Conservation (phyloP, 768 basidiomycete genomes). For the Lactarius akahatsu region DNA sequence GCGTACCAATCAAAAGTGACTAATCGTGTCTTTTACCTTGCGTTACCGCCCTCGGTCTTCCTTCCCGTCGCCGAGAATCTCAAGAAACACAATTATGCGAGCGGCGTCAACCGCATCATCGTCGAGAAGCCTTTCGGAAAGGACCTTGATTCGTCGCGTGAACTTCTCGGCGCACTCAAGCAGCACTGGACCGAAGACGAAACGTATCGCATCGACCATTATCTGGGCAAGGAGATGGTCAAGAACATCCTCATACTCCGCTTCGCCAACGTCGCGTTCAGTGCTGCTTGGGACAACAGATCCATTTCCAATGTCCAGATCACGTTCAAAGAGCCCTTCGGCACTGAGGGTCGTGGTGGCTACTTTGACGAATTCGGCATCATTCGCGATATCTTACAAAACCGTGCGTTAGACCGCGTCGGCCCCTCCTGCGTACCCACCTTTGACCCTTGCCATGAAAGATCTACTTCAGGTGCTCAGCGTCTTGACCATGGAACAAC, state of each 20-base stretch:
- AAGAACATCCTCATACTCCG: slow-evolving; percentile 96
- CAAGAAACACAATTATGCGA: slow-evolving; percentile 76
- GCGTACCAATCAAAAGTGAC: slow-evolving; percentile 58
- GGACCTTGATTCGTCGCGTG: slow-evolving; percentile 80
- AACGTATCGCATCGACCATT: slow-evolving; percentile 99
- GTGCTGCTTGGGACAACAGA: slow-evolving; percentile 92
- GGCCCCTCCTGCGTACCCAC: background rate
- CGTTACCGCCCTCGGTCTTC: slow-evolving; percentile 96
- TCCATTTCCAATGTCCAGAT: slow-evolving; percentile 97
- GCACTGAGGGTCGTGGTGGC: slow-evolving; percentile 99
- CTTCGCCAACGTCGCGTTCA: slow-evolving; percentile 91
- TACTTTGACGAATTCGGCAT: slow-evolving; percentile 99
- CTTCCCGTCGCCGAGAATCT: slow-evolving; percentile 81
- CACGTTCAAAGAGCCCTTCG: slow-evolving; percentile 99
- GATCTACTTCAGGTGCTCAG: slow-evolving; percentile 94
- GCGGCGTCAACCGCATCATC: slow-evolving; percentile 86
- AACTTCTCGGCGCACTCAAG: slow-evolving; percentile 77
- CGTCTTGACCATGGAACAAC: slow-evolving; percentile 95
- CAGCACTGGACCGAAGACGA: slow-evolving; percentile 93
- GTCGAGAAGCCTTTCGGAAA: slow-evolving; percentile 99
- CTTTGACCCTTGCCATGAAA: slow-evolving; percentile 36
- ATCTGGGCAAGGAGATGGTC: slow-evolving; percentile 99
- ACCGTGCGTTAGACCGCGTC: slow-evolving; percentile 66
- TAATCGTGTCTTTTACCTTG: slow-evolving; percentile 95
- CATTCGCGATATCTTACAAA: slow-evolving; percentile 96